A percentile compares a stretch with the other conserved stretches of the same genome.
These are phyloP conservation scores for Rickenella mellea DNA, from an alignment of 768 basidiomycete genomes.

Conservation along the genomic window DNA sequence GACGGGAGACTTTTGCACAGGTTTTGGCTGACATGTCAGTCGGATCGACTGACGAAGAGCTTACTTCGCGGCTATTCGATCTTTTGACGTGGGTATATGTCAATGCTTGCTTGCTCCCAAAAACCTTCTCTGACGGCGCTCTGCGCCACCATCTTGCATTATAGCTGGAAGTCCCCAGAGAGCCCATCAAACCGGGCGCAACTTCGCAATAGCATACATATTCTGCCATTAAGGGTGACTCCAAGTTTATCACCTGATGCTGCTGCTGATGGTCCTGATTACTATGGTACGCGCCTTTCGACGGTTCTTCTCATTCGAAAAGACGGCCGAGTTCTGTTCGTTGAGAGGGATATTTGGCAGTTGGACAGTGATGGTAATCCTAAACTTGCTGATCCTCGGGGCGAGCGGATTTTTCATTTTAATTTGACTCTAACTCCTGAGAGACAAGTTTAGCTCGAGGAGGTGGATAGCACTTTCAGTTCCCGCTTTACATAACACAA, in stretches of 20 bases:
- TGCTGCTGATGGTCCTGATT: slow-evolving; percentile 6
- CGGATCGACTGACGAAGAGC: slow-evolving; percentile 36
- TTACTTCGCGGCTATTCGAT: slow-evolving; percentile 52
- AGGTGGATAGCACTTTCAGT: background rate
- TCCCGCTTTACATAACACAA: no score
- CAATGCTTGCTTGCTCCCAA: slow-evolving; percentile 4
- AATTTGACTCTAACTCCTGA: slow-evolving; percentile 12
- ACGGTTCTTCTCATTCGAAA: slow-evolving; percentile 60
- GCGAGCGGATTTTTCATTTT: slow-evolving; percentile 47
- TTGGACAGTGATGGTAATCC: slow-evolving; percentile 29
- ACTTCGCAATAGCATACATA: slow-evolving; percentile 54
- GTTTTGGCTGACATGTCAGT: slow-evolving; percentile 28
- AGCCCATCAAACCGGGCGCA: slow-evolving; percentile 41
- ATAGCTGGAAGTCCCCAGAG: slow-evolving; percentile 39
- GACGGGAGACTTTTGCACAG: slow-evolving; percentile 34
- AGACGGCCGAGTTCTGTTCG: slow-evolving; percentile 50
- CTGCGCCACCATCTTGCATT: slow-evolving; percentile 18
- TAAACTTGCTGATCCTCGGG: slow-evolving; percentile 26
- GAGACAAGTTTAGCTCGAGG: background rate
- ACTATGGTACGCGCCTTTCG: slow-evolving; percentile 65
- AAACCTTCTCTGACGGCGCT: no score
- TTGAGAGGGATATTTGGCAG: slow-evolving; percentile 65
- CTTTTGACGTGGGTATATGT: slow-evolving; percentile 54
- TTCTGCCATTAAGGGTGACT: slow-evolving; percentile 36
- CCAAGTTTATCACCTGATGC: background rate